Evolutionary conservation across 2,329 filamentous ascomycete species (phyloP).

Genomic region (Aspergillus costaricaensis): DNA sequence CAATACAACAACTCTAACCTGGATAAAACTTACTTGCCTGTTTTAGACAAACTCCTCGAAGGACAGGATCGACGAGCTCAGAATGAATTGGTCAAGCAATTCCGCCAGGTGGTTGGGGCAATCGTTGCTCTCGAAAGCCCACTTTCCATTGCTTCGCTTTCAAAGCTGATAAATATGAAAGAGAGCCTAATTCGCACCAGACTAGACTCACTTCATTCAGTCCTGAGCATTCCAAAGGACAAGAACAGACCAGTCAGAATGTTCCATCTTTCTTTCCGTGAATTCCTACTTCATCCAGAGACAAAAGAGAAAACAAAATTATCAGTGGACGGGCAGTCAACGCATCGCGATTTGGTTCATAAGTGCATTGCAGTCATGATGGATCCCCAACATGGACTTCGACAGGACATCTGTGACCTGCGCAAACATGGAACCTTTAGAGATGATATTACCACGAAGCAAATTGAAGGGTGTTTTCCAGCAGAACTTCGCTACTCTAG

Average conservation of each 20-base stretch:
- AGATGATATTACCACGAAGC: slow-evolving; percentile 11
- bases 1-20: slow-evolving; percentile 15
- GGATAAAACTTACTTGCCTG: slow-evolving; percentile 25
- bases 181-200: too few relatives aligned
- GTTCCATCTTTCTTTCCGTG: slow-evolving; percentile 35
- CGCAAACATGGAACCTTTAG: slow-evolving; percentile 4
- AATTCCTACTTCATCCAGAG: slow-evolving; percentile 29
- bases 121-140: slow-evolving; percentile 26
- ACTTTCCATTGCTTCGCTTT: slow-evolving; percentile 21
- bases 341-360: slow-evolving; percentile 22
- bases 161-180: slow-evolving; percentile 11
- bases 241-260: slow-evolving; percentile 18
- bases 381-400: not conserved
- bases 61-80: slow-evolving; percentile 13
- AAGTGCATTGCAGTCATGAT: slow-evolving; percentile 28
- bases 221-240: slow-evolving; percentile 19
- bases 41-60: slow-evolving; percentile 21
- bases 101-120: slow-evolving; percentile 23
- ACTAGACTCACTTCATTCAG: slow-evolving; percentile 12
- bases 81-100: slow-evolving; percentile 6
- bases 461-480: slow-evolving; percentile 12
- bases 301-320: slow-evolving; percentile 21
- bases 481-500: slow-evolving; percentile 29
- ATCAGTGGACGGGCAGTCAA: slow-evolving; percentile 36
- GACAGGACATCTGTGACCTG: slow-evolving; percentile 22